A percentile compares a stretch with the other conserved stretches of the same genome.
Conservation (phyloP, 768 basidiomycete genomes). For the Leucosporidium yakuticum region DNA sequence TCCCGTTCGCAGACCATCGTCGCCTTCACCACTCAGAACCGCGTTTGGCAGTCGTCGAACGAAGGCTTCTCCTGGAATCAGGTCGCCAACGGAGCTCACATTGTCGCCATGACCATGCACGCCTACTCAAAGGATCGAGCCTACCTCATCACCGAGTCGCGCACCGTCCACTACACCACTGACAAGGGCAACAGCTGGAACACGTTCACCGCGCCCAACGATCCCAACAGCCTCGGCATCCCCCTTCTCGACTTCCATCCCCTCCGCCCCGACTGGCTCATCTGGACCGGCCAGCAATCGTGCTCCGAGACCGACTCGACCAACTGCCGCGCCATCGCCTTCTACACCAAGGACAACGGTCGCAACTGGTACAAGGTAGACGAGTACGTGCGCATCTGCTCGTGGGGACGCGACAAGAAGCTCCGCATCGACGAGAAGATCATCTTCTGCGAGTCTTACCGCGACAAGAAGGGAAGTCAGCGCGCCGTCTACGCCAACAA, state of each 20-base stretch:
- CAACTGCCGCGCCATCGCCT: constrained; percentile 68
- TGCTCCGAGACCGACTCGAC: constrained; percentile 50
- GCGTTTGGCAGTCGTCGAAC: constrained; percentile 89
- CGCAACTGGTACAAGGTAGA: constrained; percentile 70
- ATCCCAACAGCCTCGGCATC: constrained; percentile 71
- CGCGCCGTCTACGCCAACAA: constrained; percentile 48
- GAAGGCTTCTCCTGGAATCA: constrained; percentile 89
- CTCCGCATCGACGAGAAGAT: constrained; percentile 74
- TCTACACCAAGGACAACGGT: constrained; percentile 71
- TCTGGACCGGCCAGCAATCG: constrained; percentile 75
- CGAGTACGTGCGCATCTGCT: constrained; percentile 80
- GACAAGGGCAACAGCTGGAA: constrained; percentile 73
- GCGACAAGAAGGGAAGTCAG: constrained; percentile 75
- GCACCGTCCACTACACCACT: constrained; percentile 70
- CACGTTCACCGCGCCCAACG: constrained; percentile 53
- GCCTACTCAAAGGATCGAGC: constrained; percentile 70
- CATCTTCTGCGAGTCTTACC: constrained; percentile 87
- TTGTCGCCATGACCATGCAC: constrained; percentile 85
- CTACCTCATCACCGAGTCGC: constrained; percentile 71
- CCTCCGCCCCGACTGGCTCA: constrained; percentile 63
- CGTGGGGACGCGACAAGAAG: constrained; percentile 77
- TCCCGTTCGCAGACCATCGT: constrained; percentile 61
- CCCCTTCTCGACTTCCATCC: constrained; percentile 84
- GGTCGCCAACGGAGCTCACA: constrained; percentile 54
- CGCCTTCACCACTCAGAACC: constrained; percentile 65